Percentiles rank a stretch among this genome's conserved stretches.
phyloP scores from a whole-genome alignment of 176 grass and related monocot genomes.

The Avena insularis region DNA sequence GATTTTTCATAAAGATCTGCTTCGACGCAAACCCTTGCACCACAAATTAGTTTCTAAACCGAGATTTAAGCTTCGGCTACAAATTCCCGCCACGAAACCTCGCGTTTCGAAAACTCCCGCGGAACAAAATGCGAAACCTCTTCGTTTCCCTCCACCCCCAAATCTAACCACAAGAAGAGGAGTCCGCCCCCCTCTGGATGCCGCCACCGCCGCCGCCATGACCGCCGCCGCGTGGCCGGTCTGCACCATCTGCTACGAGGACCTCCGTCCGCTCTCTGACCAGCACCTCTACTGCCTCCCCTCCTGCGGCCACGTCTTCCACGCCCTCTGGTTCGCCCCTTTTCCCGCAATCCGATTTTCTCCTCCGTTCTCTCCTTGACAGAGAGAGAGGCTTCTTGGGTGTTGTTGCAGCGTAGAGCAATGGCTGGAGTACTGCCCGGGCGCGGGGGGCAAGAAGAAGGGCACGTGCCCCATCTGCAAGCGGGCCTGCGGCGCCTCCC shows the following conservation, averaged over 20 bases:
- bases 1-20: too few species aligned
- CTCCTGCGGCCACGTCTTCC: slow-evolving; percentile 95
- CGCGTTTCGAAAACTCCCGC: slow-evolving; percentile 38
- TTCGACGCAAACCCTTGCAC: too few species aligned
- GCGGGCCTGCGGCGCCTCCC: slow-evolving; percentile 61
- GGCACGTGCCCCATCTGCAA: slow-evolving; percentile 92
- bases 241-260: slow-evolving; percentile 97
- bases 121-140: slow-evolving; percentile 31
- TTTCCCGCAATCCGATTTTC: not conserved
- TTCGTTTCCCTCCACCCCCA: not conserved
- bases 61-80: not conserved
- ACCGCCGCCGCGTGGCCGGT: slow-evolving; percentile 67
- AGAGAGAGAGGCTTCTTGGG: not conserved
- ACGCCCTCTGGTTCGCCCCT: slow-evolving; percentile 75
- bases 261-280: slow-evolving; percentile 78
- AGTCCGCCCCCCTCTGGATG: slow-evolving; percentile 4
- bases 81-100: slow-evolving; percentile 30
- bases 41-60: not conserved
- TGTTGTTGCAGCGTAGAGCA: slow-evolving; percentile 69
- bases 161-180: slow-evolving; percentile 39
- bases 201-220: slow-evolving; percentile 37
- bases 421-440: slow-evolving; percentile 95
- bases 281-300: slow-evolving; percentile 78
- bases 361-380: not conserved
- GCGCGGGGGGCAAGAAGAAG: slow-evolving; percentile 70